These are phyloP conservation scores for Deinandra increscens DNA, from an alignment of 129 eudicot species.

Conservation along the genomic window DNA sequence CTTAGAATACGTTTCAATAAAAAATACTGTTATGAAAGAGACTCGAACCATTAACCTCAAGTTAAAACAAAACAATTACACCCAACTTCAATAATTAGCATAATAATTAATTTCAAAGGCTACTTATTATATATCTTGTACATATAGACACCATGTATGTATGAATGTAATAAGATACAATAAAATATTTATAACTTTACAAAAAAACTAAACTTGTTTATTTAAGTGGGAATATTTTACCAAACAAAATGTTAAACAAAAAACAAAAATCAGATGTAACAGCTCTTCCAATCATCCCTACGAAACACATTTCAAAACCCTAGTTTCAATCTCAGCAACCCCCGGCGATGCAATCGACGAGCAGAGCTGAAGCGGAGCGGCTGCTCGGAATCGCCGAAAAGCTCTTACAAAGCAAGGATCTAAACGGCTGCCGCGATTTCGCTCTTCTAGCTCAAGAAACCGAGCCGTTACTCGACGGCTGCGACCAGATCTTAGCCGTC, in stretches of 20 bases:
- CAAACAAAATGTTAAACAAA: neutral
- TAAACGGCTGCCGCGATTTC: constrained; percentile 63
- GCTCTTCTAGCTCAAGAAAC: constrained; percentile 87
- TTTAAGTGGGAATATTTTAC: neutral
- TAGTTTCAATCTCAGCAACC: neutral
- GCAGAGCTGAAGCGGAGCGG: constrained; percentile 84
- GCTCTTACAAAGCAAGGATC: constrained; percentile 61
- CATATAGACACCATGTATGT: no score
- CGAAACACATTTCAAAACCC: constrained; percentile 8
- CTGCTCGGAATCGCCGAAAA: constrained; percentile 87
- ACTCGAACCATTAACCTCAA: no score
- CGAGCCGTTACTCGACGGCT: constrained; percentile 77
- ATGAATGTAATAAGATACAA: neutral
- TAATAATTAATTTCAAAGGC: no score
- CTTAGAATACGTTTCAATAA: no score
- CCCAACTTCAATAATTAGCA: no score
- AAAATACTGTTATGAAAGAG: no score
- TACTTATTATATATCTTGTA: no score
- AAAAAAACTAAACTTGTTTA: neutral
- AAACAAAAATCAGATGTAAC: neutral
- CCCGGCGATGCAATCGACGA: constrained; percentile 39
- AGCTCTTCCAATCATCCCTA: neutral
- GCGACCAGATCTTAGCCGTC: constrained; percentile 89
- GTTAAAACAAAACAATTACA: no score
- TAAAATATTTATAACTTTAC: neutral